phyloP scores from a whole-genome alignment of 2,329 filamentous ascomycete genomes.

The Microcyclospora tardicrescens region DNA sequence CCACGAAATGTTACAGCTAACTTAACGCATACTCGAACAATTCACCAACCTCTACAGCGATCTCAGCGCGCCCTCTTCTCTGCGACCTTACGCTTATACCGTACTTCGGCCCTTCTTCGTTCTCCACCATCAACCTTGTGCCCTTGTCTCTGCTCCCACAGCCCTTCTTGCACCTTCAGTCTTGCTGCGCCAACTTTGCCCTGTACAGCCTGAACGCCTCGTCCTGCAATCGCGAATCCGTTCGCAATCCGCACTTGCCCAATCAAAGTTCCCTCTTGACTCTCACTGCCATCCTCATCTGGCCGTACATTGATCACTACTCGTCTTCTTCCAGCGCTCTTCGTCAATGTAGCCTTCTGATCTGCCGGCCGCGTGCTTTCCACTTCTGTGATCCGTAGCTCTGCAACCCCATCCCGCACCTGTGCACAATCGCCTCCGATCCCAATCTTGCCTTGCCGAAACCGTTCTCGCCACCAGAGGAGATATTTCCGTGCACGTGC shows the following conservation, averaged over 20 bases:
- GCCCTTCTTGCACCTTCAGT: constrained; percentile 64
- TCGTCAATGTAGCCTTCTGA: constrained; percentile 35
- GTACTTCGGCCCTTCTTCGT: constrained; percentile 70
- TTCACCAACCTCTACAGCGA: no score
- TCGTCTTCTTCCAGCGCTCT: constrained; percentile 42
- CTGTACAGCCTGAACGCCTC: constrained; percentile 57
- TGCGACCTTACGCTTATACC: constrained; percentile 70
- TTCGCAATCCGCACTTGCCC: constrained; percentile 55
- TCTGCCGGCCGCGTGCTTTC: constrained; percentile 24
- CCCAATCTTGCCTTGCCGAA: constrained; percentile 63
- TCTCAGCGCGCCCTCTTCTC: constrained; percentile 42
- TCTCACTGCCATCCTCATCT: constrained; percentile 25
- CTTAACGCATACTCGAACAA: no score
- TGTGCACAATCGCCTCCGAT: constrained; percentile 69
- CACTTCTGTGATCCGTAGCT: constrained; percentile 46
- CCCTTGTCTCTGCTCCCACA: constrained; percentile 83
- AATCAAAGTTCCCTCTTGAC: constrained; percentile 24
- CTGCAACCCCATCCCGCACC: constrained; percentile 51
- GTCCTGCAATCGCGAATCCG: constrained; percentile 59
- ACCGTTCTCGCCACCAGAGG: constrained; percentile 75
- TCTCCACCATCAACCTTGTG: constrained; percentile 95
- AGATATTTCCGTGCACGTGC: constrained; percentile 72
- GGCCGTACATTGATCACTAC: constrained; percentile 48
- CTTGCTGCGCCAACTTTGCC: constrained; percentile 48
- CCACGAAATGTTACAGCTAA: no score